Conservation (phyloP, 331 rosid species). For the Quercus tomentella region DNA sequence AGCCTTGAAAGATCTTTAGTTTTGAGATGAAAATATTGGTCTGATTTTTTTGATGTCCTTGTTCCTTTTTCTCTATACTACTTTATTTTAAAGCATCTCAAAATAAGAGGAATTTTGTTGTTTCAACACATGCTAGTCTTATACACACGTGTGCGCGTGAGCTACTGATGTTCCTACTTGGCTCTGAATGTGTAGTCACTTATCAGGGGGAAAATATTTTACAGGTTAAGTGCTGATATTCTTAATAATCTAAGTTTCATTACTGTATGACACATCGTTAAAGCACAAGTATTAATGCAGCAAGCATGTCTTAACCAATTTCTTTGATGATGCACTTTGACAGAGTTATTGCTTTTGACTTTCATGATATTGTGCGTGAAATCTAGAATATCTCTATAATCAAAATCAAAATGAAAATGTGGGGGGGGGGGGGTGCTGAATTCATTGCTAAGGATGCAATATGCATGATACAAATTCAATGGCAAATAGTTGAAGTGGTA, state of each 20-base stretch:
- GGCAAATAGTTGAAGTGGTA: not conserved
- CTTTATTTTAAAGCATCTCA: not conserved
- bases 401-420: too few relatives aligned
- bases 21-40: not conserved
- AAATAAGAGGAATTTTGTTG: not conserved
- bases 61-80: not conserved
- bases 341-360: not conserved
- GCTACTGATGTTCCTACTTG: not conserved
- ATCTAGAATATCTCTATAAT: not conserved
- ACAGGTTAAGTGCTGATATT: not conserved
- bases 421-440: too few relatives aligned
- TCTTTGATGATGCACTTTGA: not conserved
- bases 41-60: not conserved
- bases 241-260: not conserved
- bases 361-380: not conserved
- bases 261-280: not conserved
- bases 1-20: not conserved
- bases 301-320: not conserved
- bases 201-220: not conserved
- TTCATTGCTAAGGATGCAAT: not conserved
- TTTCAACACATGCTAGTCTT: not conserved
- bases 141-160: too few relatives aligned
- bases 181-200: not conserved
- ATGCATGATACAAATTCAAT: not conserved
- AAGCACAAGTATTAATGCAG: not conserved